phyloP scores from a whole-genome alignment of 106 monocot genomes.

The Vanilla planifolia region DNA sequence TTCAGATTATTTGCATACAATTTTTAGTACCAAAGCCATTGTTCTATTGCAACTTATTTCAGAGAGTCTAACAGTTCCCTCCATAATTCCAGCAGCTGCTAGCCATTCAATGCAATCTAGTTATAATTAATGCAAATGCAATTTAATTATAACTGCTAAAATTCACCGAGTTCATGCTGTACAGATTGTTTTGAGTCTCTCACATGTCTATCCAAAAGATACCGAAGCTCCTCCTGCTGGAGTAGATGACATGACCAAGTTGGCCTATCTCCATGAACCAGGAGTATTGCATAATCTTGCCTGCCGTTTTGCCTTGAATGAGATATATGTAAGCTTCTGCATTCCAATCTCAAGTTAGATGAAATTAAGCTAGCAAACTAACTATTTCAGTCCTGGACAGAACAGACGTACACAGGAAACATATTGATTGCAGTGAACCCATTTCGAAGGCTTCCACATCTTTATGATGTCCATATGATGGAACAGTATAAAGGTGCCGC shows the following conservation, averaged over 20 bases:
- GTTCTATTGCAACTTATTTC: no score
- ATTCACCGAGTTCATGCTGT: not conserved
- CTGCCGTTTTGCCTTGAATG: constrained; percentile 71
- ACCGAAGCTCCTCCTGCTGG: constrained; percentile 86
- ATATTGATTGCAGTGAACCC: constrained; percentile 96
- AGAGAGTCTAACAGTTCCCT: no score
- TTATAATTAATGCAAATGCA: no score
- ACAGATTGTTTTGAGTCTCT: constrained; percentile 58
- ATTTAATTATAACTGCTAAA: not conserved
- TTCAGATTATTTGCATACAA: no score
- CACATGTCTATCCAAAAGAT: constrained; percentile 85
- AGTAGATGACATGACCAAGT: constrained; percentile 96
- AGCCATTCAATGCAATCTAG: no score
- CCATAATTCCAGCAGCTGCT: no score
- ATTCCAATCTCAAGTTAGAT: not conserved
- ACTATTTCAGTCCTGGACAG: constrained; percentile 10
- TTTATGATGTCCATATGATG: constrained; percentile 95
- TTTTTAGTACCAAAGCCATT: no score
- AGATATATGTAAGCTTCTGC: constrained; percentile 67
- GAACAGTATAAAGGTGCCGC: constrained; percentile 91
- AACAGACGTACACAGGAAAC: constrained; percentile 96
- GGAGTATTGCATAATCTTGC: constrained; percentile 89
- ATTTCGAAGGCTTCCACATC: constrained; percentile 76
- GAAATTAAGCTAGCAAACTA: not conserved
- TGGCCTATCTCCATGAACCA: constrained; percentile 94